Base-by-base conservation (phyloP, 2,329 filamentous ascomycete genomes). In the Colletotrichum spinosum region DNA sequence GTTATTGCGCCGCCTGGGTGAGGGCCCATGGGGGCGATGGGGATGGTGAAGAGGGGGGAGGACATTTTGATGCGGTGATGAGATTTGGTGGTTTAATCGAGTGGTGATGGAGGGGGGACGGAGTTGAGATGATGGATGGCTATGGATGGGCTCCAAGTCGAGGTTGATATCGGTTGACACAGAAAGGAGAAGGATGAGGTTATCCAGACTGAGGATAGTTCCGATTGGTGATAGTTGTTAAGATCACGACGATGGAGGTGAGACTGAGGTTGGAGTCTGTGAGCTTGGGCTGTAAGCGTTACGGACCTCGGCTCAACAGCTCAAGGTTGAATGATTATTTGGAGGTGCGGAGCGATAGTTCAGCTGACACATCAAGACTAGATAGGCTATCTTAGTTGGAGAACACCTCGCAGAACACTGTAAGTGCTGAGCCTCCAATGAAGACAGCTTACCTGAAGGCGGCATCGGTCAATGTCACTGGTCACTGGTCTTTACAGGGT, bases 1-100 rank as follows among this genome's bases (percentile, higher is more conserved):
- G 84, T 80, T 68, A 94, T 85, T 69, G 78, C 78, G 72, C 90
- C 90, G 69, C 84, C 84, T 9, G 79, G 78, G 73, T 84, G 79
- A 56, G 76, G 66, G 56, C 75, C 77, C 68, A 78, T 69, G 59
- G 81, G 73, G 45, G 80, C 75, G 71, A 90, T 83, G 46, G 87
- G 86, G 69, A 92, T 78, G 9, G 84, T 85, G 79, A 92, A 90
- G 62, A 90, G 81, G 15, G 81, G 70, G 37, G 72, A 68, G 34
- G 73, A 64, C 74, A 78, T 77, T 9, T 53, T 69, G 49, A 42
- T 10, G 50, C 41, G 48, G 38, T 10, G 34, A n/a, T 33, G 44
- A 33, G 42, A 12, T 41, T 44, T 11, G 45, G 17, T 48, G 45
- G 12, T 8, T 33, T 41, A 35, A 12, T 48, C 37, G 33, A n/a